Percentiles rank a stretch among this genome's conserved stretches.
These are phyloP conservation scores for Fusarium coicis DNA, from an alignment of 2,329 filamentous ascomycete species.

Conservation along the genomic window DNA sequence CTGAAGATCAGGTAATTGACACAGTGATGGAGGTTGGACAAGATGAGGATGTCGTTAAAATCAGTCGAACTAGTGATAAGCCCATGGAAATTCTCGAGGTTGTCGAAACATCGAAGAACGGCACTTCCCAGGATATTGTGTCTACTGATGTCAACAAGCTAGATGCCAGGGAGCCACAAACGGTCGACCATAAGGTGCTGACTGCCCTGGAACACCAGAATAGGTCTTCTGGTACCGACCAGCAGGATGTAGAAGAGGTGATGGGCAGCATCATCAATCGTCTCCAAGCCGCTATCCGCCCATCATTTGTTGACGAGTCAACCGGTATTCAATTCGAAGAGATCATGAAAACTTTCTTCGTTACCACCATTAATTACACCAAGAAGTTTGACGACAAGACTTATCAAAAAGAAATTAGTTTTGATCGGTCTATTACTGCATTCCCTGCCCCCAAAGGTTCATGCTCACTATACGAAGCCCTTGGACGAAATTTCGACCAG, in stretches of 20 bases:
- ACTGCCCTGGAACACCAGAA: constrained; percentile 59
- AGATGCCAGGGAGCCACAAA: constrained; percentile 48
- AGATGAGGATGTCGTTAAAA: constrained; percentile 23
- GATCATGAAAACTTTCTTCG: constrained; percentile 77
- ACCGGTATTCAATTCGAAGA: constrained; percentile 83
- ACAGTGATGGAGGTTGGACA: constrained; percentile 37
- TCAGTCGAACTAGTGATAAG: background rate
- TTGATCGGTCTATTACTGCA: constrained; percentile 72
- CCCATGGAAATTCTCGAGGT: background rate
- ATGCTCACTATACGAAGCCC: constrained; percentile 81
- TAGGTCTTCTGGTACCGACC: constrained; percentile 67
- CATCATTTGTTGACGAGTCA: constrained; percentile 68
- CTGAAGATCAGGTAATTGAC: constrained; percentile 41
- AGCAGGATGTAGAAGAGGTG: constrained; percentile 97
- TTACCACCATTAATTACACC: constrained; percentile 69
- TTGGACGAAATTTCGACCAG: constrained; percentile 86
- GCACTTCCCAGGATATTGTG: background rate
- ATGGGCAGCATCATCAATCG: constrained; percentile 93
- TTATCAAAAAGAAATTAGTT: constrained; percentile 59
- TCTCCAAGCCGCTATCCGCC: constrained; percentile 86
- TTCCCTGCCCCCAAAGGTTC: constrained; percentile 62
- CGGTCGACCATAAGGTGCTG: constrained; percentile 59
- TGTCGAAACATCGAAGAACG: constrained; percentile 8
- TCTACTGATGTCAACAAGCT: constrained; percentile 45
- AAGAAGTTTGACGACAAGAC: constrained; percentile 60